Conservation (phyloP, 768 basidiomycete genomes). For the Leucogyrophana mollusca region DNA sequence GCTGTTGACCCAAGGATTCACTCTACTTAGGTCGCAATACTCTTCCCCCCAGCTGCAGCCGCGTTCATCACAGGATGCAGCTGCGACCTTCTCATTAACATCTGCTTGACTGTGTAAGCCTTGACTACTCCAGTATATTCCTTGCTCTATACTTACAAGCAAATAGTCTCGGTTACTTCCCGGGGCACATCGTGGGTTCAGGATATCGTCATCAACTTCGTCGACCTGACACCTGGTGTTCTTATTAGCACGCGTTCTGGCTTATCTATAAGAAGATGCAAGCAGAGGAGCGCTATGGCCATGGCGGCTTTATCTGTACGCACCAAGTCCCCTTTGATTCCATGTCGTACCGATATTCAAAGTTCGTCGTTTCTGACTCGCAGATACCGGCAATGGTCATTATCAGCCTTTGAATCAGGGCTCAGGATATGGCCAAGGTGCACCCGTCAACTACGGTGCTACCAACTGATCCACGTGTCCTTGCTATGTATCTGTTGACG, state of each 20-base stretch:
- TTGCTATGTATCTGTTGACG: no score
- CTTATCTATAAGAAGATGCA: conserved; percentile 89
- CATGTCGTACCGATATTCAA: no score
- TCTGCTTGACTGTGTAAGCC: conserved; percentile 71
- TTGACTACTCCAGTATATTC: neutral
- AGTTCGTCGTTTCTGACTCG: neutral
- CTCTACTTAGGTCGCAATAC: conserved; percentile 60
- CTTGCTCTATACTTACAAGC: no score
- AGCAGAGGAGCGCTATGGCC: conserved; percentile 80
- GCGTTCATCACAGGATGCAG: conserved; percentile 79
- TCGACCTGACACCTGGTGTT: neutral
- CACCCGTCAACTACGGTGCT: conserved; percentile 35
- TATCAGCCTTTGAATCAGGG: conserved; percentile 27
- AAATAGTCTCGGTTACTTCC: conserved; percentile 76
- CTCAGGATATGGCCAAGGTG: conserved; percentile 7
- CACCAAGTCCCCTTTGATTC: conserved; percentile 11
- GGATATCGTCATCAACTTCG: neutral
- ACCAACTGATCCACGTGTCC: conserved; percentile 21
- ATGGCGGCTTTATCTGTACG: conserved; percentile 75
- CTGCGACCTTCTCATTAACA: conserved; percentile 85
- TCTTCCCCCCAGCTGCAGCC: conserved; percentile 82
- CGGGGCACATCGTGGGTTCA: conserved; percentile 55
- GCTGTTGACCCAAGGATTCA: neutral
- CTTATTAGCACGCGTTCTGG: conserved; percentile 75
- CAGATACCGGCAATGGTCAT: conserved; percentile 38